Evolutionary conservation across 495 filamentous ascomycete genomes (phyloP).

Genomic region (Lindgomyces ingoldianus): DNA sequence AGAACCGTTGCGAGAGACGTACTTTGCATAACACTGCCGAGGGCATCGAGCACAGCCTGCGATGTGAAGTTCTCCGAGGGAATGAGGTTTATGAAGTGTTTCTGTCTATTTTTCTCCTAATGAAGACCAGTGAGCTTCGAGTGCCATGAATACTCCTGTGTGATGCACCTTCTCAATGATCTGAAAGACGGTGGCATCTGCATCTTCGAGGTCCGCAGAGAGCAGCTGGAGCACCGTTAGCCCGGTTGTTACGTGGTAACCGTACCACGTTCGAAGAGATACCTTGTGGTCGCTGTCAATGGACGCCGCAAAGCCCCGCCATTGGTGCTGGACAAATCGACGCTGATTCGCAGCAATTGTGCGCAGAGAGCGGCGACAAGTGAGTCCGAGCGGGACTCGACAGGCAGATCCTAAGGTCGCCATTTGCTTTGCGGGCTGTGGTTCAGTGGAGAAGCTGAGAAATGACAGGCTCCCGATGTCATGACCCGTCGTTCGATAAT

Average conservation of each 20-base stretch:
- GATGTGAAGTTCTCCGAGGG: slow-evolving; percentile 99
- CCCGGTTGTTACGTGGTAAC: background rate
- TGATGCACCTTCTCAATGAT: slow-evolving; percentile 82
- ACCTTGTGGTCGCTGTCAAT: slow-evolving; percentile 68
- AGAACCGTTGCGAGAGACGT: slow-evolving; percentile 41
- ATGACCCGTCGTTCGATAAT: slow-evolving; percentile 3
- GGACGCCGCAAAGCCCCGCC: slow-evolving; percentile 53
- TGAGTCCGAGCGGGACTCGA: slow-evolving; percentile 19
- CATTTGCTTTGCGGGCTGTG: slow-evolving; percentile 20
- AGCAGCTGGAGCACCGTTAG: slow-evolving; percentile 63
- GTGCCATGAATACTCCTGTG: slow-evolving; percentile 5
- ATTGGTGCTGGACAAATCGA: slow-evolving; percentile 11
- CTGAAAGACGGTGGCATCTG: slow-evolving; percentile 80
- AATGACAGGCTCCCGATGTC: background rate
- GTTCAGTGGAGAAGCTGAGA: background rate
- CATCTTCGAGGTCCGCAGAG: slow-evolving; percentile 72
- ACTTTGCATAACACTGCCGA: slow-evolving; percentile 99
- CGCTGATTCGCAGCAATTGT: slow-evolving; percentile 21
- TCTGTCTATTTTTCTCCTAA: slow-evolving; percentile 91
- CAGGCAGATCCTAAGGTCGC: slow-evolving; percentile 29
- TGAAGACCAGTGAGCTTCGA: slow-evolving; percentile 26
- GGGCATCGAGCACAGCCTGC: slow-evolving; percentile 90
- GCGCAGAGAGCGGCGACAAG: slow-evolving; percentile 9
- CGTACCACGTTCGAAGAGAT: background rate
- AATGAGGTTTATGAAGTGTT: slow-evolving; percentile 98